Conservation (phyloP, 164 flowering plant species). For the Sedum album region DNA sequence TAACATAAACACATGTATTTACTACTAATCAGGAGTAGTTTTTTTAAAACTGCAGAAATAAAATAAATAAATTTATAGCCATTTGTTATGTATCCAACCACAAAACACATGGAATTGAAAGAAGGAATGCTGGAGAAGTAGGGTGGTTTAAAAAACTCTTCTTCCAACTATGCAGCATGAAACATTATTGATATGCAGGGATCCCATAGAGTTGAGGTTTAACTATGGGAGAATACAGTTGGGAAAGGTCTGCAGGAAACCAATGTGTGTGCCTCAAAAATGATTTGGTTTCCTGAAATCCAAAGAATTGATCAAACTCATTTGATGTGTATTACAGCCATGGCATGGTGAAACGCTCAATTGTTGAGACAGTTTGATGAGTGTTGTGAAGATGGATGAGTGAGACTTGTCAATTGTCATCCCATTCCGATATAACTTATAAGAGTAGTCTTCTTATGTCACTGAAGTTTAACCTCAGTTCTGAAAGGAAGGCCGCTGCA, state of each 20-base stretch:
- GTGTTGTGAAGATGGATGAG: neutral
- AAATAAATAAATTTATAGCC: too few species aligned
- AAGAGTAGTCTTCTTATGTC: conserved; percentile 68
- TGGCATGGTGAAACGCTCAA: neutral
- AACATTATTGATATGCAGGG: neutral
- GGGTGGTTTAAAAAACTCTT: too few species aligned
- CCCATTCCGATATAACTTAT: conserved; percentile 23
- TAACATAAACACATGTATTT: too few species aligned
- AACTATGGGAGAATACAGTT: too few species aligned
- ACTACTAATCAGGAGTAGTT: too few species aligned
- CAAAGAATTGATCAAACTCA: neutral
- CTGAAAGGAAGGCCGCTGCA: conserved; percentile 69
- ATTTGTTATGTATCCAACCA: too few species aligned
- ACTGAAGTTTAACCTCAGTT: conserved; percentile 57
- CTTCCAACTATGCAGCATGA: neutral
- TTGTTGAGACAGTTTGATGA: neutral
- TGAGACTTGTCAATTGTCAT: conserved; percentile 5
- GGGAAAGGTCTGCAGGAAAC: neutral
- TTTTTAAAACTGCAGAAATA: too few species aligned
- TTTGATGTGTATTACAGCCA: neutral
- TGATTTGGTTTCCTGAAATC: neutral
- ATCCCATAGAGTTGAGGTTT: neutral
- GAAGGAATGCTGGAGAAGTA: too few species aligned
- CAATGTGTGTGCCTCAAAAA: neutral
- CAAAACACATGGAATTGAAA: too few species aligned